Evolutionary conservation across 306 rosid species (phyloP).

Genomic region (Cicer arietinum): DNA sequence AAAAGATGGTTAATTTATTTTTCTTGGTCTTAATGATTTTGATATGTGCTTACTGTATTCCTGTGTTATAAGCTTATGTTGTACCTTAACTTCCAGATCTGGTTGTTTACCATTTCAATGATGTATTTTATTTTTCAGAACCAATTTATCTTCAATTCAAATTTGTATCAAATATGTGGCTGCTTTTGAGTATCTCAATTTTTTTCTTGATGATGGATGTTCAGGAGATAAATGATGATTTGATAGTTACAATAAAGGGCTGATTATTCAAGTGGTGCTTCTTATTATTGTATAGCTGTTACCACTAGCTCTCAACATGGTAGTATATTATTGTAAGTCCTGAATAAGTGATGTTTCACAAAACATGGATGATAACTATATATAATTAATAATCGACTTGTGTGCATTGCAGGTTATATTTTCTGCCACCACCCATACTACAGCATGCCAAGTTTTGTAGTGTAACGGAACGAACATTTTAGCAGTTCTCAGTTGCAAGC

Average conservation of each 20-base stretch:
- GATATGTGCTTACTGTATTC: conserved; percentile 7
- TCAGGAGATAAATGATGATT: conserved; percentile 40
- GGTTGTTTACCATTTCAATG: conserved; percentile 22
- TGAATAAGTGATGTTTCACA: conserved; percentile 34
- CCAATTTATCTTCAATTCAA: conserved; percentile 7
- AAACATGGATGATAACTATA: neutral
- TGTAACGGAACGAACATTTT: conserved; percentile 49
- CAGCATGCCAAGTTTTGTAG: conserved; percentile 74
- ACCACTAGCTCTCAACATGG: conserved; percentile 37
- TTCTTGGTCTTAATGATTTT: conserved; percentile 17
- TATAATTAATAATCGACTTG: conserved; percentile 36
- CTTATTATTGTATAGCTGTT: conserved; percentile 39
- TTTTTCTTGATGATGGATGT: conserved; percentile 17
- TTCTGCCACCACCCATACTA: conserved; percentile 31
- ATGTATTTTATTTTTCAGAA: conserved; percentile 22
- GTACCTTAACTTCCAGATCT: neutral
- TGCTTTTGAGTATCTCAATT: conserved; percentile 25
- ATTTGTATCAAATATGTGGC: conserved; percentile 25
- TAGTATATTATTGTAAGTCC: conserved; percentile 22
- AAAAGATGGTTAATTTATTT: neutral
- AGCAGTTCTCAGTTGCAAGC: conserved; percentile 50
- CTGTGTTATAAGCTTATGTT: conserved; percentile 21
- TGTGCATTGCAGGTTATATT: conserved; percentile 66
- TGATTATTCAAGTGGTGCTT: conserved; percentile 31
- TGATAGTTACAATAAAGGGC: conserved; percentile 21